These are phyloP conservation scores for Phyllosticta ampelicida DNA, from an alignment of 2,329 filamentous ascomycete species.

Conservation along the genomic window DNA sequence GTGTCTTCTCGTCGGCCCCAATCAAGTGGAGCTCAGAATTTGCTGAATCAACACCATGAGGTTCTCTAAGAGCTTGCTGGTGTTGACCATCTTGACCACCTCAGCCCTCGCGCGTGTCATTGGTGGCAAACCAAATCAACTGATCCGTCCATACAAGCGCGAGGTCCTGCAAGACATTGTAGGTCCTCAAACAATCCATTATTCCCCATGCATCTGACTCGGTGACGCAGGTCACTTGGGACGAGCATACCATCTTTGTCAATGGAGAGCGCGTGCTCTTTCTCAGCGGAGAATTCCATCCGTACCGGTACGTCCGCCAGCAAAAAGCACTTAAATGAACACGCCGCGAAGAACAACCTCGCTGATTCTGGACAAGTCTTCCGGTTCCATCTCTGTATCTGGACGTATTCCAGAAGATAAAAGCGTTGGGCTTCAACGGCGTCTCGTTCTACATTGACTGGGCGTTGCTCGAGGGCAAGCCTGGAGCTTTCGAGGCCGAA, in stretches of 20 bases:
- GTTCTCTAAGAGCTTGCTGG: constrained; percentile 14
- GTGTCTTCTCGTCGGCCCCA: not conserved
- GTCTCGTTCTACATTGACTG: constrained; percentile 74
- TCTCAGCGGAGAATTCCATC: constrained; percentile 65
- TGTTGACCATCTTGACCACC: constrained; percentile 31
- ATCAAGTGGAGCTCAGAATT: not conserved
- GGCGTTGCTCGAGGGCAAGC: constrained; percentile 65
- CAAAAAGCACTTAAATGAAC: not conserved
- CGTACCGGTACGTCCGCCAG: constrained; percentile 39
- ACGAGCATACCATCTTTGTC: constrained; percentile 60
- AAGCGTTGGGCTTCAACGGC: constrained; percentile 66
- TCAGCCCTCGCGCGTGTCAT: constrained; percentile 39
- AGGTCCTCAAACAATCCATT: constrained; percentile 15
- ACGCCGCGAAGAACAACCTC: not conserved
- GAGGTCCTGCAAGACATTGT: constrained; percentile 47
- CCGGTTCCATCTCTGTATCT: constrained; percentile 54
- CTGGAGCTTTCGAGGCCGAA: constrained; percentile 56
- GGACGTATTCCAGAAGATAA: constrained; percentile 74
- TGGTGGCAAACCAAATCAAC: constrained; percentile 38
- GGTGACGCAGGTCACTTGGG: constrained; percentile 50
- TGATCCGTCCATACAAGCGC: constrained; percentile 40
- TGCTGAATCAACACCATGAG: constrained; percentile 2
- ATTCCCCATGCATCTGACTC: not conserved
- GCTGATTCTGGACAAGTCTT: constrained; percentile 30
- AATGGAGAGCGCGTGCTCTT: constrained; percentile 59